Base-by-base conservation (phyloP, 1,284 basidiomycete genomes). In the Ustilago tritici region DNA sequence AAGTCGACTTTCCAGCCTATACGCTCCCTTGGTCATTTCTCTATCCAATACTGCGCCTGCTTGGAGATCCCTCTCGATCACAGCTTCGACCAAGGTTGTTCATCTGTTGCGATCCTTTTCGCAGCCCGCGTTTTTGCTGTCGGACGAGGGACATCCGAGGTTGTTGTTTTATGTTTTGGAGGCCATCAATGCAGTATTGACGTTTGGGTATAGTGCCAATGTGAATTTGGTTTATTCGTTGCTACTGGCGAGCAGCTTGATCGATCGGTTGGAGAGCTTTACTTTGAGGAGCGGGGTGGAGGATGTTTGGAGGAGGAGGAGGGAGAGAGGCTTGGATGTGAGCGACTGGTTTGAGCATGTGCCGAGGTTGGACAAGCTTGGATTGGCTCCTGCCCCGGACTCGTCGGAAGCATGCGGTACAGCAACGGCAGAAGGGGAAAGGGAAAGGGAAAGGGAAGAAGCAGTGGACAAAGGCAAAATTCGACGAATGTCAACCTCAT, bases 81-180 rank as follows among this genome's bases (percentile, higher is more conserved):
- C 91, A 36, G 91, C 94, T 4, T 93, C 95, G 3, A 92, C 92
- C 3, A 90, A 93, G 10, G 89, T 99, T 8, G 86, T 95, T 38
- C 93, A 95, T 83, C 89, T 98, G 8, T 93, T 98, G 87, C 91
- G 90, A 41, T 93, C 95, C 0, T 96, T 98, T 84, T 92, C 94
- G 0, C 93, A 92, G 69, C 93, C 96, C 0, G 88, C 91, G 8
- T 98, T 98, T 87, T 88, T 99, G 43, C 88, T 99, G 34, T 92
- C 93, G 0, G 95, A 98, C 76, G 95, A 98, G 87, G 93, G 94
- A 7, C 93, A 98, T 85, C 96, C 96, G 3, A 88, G 95, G 57
- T 87, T 98, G 31, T 88, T 97, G 35, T 98, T 93, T 87, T 96
- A 96, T 87, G 91, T 95, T 92, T 89, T 98, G 50, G 95, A 98